These are phyloP conservation scores for Penicillium sp. DNA, from an alignment of 2,329 filamentous ascomycete genomes.

Conservation along the genomic window DNA sequence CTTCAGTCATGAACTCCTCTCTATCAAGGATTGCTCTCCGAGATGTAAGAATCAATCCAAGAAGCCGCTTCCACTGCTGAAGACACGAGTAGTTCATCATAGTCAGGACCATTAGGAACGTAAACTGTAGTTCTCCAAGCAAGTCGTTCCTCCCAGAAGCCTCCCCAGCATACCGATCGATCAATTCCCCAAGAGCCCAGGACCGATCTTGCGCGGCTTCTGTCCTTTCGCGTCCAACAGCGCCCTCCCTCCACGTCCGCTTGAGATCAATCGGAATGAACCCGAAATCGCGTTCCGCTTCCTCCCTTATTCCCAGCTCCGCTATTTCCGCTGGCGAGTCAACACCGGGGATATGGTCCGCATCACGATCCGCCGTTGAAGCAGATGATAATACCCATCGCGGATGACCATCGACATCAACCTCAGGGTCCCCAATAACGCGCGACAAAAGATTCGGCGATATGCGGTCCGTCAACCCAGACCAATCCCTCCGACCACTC, in stretches of 20 bases:
- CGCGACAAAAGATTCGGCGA: constrained; percentile 50
- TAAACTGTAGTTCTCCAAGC: constrained; percentile 62
- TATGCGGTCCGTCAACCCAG: constrained; percentile 52
- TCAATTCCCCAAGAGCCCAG: constrained; percentile 59
- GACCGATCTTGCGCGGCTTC: constrained; percentile 62
- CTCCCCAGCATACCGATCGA: constrained; percentile 36
- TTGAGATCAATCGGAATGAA: constrained; percentile 62
- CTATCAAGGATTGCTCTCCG: constrained; percentile 50
- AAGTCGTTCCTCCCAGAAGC: constrained; percentile 39
- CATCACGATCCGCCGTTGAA: constrained; percentile 56
- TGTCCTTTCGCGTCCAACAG: constrained; percentile 61
- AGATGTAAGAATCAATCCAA: constrained; percentile 59
- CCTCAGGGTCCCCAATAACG: constrained; percentile 46
- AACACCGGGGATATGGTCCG: constrained; percentile 62
- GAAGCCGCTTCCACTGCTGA: constrained; percentile 63
- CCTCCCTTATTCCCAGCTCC: constrained; percentile 27
- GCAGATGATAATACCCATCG: constrained; percentile 59
- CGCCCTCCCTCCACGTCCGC: constrained; percentile 61
- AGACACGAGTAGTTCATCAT: constrained; percentile 66
- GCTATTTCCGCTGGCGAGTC: constrained; percentile 22
- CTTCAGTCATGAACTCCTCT: constrained; percentile 52
- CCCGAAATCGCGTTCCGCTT: constrained; percentile 49
- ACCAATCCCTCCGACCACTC: constrained; percentile 55
- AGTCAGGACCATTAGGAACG: constrained; percentile 62
- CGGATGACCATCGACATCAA: constrained; percentile 42